phyloP scores from a whole-genome alignment of 768 basidiomycete species.

The Russula virescens region DNA sequence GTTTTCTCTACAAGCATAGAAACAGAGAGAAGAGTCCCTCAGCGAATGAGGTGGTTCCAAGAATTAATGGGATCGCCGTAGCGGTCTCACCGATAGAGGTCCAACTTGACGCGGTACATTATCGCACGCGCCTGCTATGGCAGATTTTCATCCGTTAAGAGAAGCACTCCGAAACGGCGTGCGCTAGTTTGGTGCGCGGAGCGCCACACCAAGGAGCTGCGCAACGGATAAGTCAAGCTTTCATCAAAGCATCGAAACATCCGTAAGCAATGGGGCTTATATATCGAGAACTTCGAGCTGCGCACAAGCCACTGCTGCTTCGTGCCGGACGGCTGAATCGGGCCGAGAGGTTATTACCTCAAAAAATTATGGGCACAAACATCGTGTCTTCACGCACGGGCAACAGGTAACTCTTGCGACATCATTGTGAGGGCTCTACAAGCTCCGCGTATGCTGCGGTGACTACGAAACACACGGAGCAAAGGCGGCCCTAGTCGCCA shows the following conservation, averaged over 20 bases:
- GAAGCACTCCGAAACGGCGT: conserved; percentile 53
- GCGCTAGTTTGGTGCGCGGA: conserved; percentile 48
- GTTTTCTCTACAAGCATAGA: no score
- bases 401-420: conserved; percentile 43
- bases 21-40: no score
- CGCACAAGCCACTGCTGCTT: conserved; percentile 5
- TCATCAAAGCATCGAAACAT: conserved; percentile 31
- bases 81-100: no score
- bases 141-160: no score
- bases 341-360: conserved; percentile 36
- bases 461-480: conserved; percentile 56
- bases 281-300: conserved; percentile 59
- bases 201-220: conserved; percentile 48
- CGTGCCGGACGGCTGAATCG: not conserved
- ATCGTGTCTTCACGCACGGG: conserved; percentile 46
- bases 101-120: no score
- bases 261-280: conserved; percentile 56
- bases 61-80: no score
- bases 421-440: conserved; percentile 65
- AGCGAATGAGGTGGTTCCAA: no score
- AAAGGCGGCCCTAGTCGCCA: no score
- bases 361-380: conserved; percentile 53
- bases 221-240: conserved; percentile 46
- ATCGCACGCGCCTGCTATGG: no score
- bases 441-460: conserved; percentile 57